A percentile compares a stretch with the other conserved stretches of the same genome.
Conservation (phyloP, 164 flowering plant genomes). For the Warburgia ugandensis region DNA sequence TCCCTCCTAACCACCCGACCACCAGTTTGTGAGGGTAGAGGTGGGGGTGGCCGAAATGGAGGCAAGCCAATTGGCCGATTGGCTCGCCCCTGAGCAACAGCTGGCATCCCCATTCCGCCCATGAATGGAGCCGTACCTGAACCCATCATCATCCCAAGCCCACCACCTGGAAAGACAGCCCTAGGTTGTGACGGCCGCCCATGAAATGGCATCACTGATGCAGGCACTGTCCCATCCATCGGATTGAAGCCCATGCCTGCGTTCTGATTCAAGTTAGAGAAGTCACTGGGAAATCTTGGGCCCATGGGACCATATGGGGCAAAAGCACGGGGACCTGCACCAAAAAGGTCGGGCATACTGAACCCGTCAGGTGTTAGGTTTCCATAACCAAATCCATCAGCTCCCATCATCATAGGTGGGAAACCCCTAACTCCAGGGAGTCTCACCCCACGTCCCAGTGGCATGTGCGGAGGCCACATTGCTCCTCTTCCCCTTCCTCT, state of each 20-base stretch:
- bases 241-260: constrained; percentile 24
- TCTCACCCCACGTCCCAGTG: constrained; percentile 57
- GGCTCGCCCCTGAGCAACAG: constrained; percentile 29
- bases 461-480: constrained; percentile 89
- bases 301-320: constrained; percentile 63
- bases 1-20: constrained; percentile 43
- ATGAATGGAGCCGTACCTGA: constrained; percentile 81
- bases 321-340: constrained; percentile 68
- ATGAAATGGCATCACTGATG: constrained; percentile 71
- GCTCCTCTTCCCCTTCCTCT: constrained; percentile 90
- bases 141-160: constrained; percentile 94
- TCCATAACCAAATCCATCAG: constrained; percentile 79
- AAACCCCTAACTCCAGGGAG: constrained; percentile 83
- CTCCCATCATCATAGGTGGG: constrained; percentile 86
- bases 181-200: constrained; percentile 74
- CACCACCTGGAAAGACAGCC: constrained; percentile 52
- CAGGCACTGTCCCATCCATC: constrained; percentile 31
- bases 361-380: constrained; percentile 56
- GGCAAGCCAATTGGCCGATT: constrained; percentile 48
- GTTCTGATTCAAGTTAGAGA: constrained; percentile 27
- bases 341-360: constrained; percentile 63
- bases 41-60: constrained; percentile 37
- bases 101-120: constrained; percentile 56
- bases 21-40: constrained; percentile 36
- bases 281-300: constrained; percentile 60